Evolutionary conservation across 345 rosid species (phyloP), one percentile per base, ranked within the genome.

Genomic region (Acer saccharum): DNA sequence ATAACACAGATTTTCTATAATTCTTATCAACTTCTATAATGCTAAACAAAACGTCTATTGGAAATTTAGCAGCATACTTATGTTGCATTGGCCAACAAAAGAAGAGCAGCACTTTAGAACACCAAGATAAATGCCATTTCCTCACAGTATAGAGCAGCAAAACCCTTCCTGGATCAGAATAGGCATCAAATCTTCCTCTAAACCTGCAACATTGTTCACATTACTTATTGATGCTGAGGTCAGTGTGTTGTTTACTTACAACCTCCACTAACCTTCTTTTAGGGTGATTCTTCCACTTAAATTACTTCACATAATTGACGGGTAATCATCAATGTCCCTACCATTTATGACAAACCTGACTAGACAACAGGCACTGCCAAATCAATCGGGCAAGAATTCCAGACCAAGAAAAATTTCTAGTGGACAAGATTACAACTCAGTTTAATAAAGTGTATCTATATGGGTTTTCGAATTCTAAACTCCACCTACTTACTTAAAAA

Each of bases 201-300:
- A 52, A 16, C 58, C 58, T 54, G n/a, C 58, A 16, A 54, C 58
- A 12, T 1, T 54, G n/a, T 54, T 54, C 58, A 12, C n/a, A 16
- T 54, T 54, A 54, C 13, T 50, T 13, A 50, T 16, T 16, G 58
- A 54, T 54, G 58, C 58, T 54, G 58, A 4, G 17, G 58, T 54
- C 58, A 54, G 58, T 17, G 1, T 4, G n/a, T 52, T 6, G 10
- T 13, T 54, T 54, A 16, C 58, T 16, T 16, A 54, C 58, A n/a
- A 54, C 12, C 58, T 3, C 58, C 58, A 54, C 58, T 14, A 16
- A 54, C 58, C 17, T 54, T 54, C 58, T 54, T 54, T 14, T 17
- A 54, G 58, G 58, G 58, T 54, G 60, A 62, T 62, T 62, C 68
- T 63, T 43, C 58, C 60, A 74, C 32, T 74, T 25, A 64, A 44